Conservation (phyloP, 441 rosid species). For the Pelargonium fulgidum region DNA sequence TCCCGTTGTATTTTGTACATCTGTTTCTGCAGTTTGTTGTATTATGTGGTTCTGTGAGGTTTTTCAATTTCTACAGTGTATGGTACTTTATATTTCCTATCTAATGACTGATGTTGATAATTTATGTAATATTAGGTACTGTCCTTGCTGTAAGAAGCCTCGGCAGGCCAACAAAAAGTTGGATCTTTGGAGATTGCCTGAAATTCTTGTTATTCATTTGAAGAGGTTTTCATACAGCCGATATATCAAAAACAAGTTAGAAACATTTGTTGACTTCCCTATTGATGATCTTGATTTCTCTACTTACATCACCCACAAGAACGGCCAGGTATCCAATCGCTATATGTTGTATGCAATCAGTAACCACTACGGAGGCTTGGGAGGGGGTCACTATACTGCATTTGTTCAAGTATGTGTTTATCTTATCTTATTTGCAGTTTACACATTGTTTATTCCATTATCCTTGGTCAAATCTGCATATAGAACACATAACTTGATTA, state of each 20-base stretch:
- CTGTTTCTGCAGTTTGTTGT: neutral
- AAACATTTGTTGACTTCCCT: slow-evolving; percentile 70
- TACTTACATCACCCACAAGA: slow-evolving; percentile 37
- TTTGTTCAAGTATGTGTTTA: slow-evolving; percentile 60
- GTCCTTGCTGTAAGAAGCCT: slow-evolving; percentile 70
- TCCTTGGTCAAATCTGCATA: no score
- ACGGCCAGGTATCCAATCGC: slow-evolving; percentile 36
- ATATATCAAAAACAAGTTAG: slow-evolving; percentile 61
- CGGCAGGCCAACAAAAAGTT: slow-evolving; percentile 65
- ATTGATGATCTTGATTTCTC: slow-evolving; percentile 64
- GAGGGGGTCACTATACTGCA: slow-evolving; percentile 82
- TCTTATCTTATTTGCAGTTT: neutral
- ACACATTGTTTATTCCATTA: no score
- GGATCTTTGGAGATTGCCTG: slow-evolving; percentile 80
- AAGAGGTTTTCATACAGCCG: slow-evolving; percentile 70
- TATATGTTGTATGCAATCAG: slow-evolving; percentile 72
- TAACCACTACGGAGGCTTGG: slow-evolving; percentile 76
- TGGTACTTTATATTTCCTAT: slow-evolving; percentile 10
- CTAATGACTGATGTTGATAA: slow-evolving; percentile 23
- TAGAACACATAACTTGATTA: no score
- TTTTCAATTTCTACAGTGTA: neutral
- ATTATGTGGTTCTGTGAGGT: neutral
- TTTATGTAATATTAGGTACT: slow-evolving; percentile 40
- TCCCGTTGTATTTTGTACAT: neutral
- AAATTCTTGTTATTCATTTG: slow-evolving; percentile 64